These are phyloP conservation scores for Xanthoconium stramineum DNA, from an alignment of 768 basidiomycete species.

Conservation along the genomic window DNA sequence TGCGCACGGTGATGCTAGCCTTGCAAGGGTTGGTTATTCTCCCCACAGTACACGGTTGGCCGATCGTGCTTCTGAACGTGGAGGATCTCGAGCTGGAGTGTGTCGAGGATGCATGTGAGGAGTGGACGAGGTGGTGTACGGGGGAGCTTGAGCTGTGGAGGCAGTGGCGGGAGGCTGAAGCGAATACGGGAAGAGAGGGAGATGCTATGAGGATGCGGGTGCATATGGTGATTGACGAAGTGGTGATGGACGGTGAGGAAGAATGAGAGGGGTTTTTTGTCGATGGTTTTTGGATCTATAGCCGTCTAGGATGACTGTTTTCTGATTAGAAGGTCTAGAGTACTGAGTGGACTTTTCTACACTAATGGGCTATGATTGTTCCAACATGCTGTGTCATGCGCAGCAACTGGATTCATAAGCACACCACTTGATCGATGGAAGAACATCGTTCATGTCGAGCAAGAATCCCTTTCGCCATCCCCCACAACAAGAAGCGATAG, in stretches of 20 bases:
- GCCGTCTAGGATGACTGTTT: no score
- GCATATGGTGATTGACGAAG: neutral
- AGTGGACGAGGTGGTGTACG: slow-evolving; percentile 7
- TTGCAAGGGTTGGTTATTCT: slow-evolving; percentile 14
- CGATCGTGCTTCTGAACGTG: slow-evolving; percentile 9
- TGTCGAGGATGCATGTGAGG: slow-evolving; percentile 1
- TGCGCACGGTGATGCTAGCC: slow-evolving; percentile 9
- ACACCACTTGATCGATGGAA: neutral
- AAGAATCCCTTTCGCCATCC: slow-evolving; percentile 20
- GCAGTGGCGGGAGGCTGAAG: slow-evolving; percentile 1
- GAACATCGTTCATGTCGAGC: slow-evolving; percentile 4
- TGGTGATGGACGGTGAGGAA: neutral
- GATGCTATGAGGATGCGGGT: neutral
- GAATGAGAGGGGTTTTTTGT: no score
- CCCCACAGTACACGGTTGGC: slow-evolving; percentile 4
- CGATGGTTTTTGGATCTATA: no score
- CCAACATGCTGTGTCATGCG: neutral
- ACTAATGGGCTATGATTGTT: no score
- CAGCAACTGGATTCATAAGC: neutral
- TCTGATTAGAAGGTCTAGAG: no score
- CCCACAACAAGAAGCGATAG: neutral
- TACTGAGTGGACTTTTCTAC: no score
- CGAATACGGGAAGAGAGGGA: neutral
- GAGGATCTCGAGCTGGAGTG: slow-evolving; percentile 14
- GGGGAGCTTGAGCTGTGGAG: slow-evolving; percentile 14